Evolutionary conservation across 257 asterid species (phyloP).

Genomic region (Forsythia suspensa): DNA sequence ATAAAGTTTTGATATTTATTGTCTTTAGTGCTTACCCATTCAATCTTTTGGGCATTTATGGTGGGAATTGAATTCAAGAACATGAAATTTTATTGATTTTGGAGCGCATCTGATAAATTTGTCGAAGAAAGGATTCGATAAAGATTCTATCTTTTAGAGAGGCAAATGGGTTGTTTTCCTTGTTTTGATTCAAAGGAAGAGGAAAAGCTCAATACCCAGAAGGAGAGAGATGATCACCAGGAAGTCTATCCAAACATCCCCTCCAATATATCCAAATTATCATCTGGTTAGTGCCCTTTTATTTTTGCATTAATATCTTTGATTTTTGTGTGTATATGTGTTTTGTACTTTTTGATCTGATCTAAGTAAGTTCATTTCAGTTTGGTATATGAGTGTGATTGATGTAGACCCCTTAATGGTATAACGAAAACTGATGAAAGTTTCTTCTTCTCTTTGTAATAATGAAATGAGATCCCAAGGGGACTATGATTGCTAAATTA

Average conservation of each 20-base stretch:
- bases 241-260: conserved; percentile 41
- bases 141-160: conserved; percentile 23
- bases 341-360: conserved; percentile 29
- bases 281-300: conserved; percentile 42
- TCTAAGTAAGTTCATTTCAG: conserved; percentile 15
- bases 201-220: conserved; percentile 48
- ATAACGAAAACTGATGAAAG: conserved; percentile 1
- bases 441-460: background rate
- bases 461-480: conserved; percentile 21
- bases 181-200: conserved; percentile 60
- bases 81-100: conserved; percentile 25
- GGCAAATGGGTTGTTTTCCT: conserved; percentile 57
- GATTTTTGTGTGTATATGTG: background rate
- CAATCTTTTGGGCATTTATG: background rate
- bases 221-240: conserved; percentile 37
- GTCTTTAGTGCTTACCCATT: background rate
- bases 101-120: conserved; percentile 15
- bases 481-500: conserved; percentile 4
- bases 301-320: background rate
- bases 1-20: background rate
- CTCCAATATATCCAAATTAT: conserved; percentile 40
- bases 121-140: background rate
- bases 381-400: background rate
- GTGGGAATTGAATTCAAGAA: conserved; percentile 18
- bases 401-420: background rate